Conservation (phyloP, 495 filamentous ascomycete species). For the Neurospora terricola region DNA sequence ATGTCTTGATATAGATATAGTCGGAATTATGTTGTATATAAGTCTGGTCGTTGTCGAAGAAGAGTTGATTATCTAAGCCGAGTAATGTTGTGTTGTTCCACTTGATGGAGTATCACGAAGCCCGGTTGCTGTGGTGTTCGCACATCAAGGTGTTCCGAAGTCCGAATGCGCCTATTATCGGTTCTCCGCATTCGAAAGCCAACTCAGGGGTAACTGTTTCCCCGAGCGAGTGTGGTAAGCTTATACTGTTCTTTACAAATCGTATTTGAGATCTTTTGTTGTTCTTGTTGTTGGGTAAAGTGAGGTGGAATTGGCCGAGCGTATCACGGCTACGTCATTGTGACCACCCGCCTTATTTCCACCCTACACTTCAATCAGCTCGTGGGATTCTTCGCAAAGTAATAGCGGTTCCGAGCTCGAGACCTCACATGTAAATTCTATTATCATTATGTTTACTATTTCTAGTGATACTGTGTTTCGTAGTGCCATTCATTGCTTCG, state of each 20-base stretch:
- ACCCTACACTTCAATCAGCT: background rate
- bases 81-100: background rate
- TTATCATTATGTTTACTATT: background rate
- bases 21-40: background rate
- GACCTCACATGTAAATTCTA: background rate
- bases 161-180: background rate
- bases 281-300: background rate
- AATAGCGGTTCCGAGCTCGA: background rate
- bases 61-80: background rate
- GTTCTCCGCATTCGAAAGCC: background rate
- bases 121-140: background rate
- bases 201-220: background rate
- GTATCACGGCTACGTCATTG: background rate
- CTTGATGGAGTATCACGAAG: background rate
- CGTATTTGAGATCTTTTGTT: background rate
- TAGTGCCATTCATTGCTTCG: background rate
- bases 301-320: background rate
- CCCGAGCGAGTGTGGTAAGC: background rate
- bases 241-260: background rate
- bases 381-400: background rate
- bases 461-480: background rate
- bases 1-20: background rate
- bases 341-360: background rate
- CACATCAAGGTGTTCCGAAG: background rate
- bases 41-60: background rate